phyloP scores from a whole-genome alignment of 2,329 filamentous ascomycete species.

The Fusarium longipes region DNA sequence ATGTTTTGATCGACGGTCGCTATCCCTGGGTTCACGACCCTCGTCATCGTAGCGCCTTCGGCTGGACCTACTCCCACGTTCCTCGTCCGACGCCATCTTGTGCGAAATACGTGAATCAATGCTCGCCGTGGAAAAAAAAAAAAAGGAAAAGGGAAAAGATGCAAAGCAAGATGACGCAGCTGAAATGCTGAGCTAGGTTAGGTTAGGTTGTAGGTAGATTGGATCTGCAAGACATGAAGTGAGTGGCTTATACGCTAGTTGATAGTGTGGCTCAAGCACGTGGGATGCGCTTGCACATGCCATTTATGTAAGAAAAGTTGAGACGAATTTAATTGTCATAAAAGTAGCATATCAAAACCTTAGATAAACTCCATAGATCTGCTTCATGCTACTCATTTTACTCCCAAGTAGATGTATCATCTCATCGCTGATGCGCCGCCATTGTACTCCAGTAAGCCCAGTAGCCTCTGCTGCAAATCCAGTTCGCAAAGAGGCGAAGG shows the following conservation, averaged over 20 bases:
- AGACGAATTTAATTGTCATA: constrained; percentile 30
- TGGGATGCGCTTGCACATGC: constrained; percentile 26
- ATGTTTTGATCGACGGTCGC: constrained; percentile 39
- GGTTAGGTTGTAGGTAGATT: neutral
- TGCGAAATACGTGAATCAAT: neutral
- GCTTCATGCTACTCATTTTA: constrained; percentile 23
- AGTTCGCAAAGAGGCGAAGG: neutral
- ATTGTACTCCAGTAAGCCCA: constrained; percentile 32
- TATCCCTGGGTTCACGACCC: constrained; percentile 31
- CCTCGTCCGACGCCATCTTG: constrained; percentile 47
- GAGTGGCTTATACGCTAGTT: constrained; percentile 20
- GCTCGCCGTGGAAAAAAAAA: neutral
- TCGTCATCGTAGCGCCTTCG: constrained; percentile 37
- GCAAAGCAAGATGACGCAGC: constrained; percentile 25
- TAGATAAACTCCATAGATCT: constrained; percentile 22
- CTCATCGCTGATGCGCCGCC: constrained; percentile 28
- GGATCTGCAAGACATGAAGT: constrained; percentile 24
- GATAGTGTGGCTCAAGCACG: constrained; percentile 15
- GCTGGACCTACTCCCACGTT: constrained; percentile 32
- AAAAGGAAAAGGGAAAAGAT: neutral
- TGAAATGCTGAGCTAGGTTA: constrained; percentile 14
- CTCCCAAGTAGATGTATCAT: neutral
- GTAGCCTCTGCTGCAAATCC: constrained; percentile 15
- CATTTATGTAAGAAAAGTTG: constrained; percentile 23
- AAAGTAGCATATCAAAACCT: constrained; percentile 18